Evolutionary conservation across 179 eudicot species (phyloP), one percentile per base, ranked within the genome.

Genomic region (Drosera spatulata): DNA sequence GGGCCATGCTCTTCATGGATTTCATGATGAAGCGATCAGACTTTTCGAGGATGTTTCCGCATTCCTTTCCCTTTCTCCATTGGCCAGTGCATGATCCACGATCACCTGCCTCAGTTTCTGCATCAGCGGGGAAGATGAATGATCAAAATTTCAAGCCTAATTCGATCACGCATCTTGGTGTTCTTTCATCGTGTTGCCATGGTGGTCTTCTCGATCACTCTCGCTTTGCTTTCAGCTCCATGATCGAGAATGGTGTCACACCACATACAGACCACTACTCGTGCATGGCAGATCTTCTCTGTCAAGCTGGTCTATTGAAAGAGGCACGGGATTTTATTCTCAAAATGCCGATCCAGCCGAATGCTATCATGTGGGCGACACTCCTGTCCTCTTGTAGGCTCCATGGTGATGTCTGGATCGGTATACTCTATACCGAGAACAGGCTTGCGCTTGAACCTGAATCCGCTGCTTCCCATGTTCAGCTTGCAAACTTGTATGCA

Each of bases 121-220:
- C n/a, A n/a, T n/a, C n/a, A n/a, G n/a, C n/a, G n/a, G n/a, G n/a
- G 33, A 22, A 22, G 33, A 79, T 85, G 91, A 56, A 61, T 47
- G 62, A 44, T 22, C 65, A 58, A 15, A 73, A 61, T 22, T 66
- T 80, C 12, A 80, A 69, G 57, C 87, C 91, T 13, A 85, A 85
- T 55, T 65, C 71, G 56, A 77, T 85, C 39, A 77, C 87, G 10
- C 77, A 75, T 58, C 69, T 85, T 10, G 83, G 82, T 33, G 75
- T 80, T 44, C 82, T 85, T 3, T 77, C 91, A 50, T 82, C 87
- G 40, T 85, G 91, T 60, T 80, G 81, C 38, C 91, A 85, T 69
- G 81, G 67, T 50, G 91, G 87, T 37, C 75, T 85, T 70, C 80
- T 85, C 12, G 70, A 75, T 51, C 61, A 76, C 68, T 87, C 87